Base-by-base conservation (phyloP, 2,329 filamentous ascomycete species). In the Lasiodiplodia gonubiensis region DNA sequence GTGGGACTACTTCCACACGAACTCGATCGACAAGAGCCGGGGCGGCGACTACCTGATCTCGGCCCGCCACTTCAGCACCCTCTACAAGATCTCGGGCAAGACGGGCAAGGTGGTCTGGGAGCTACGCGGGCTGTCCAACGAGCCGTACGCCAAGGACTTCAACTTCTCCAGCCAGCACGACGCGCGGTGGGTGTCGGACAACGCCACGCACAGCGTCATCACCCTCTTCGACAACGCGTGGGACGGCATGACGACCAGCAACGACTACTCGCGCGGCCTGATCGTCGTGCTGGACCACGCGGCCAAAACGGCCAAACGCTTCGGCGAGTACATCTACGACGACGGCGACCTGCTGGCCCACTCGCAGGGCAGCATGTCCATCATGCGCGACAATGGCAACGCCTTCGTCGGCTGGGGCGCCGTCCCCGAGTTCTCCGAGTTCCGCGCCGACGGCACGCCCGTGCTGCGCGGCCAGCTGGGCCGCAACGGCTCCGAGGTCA, bases 371-470 rank as follows among this genome's bases (percentile, higher is more conserved):
- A 83, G 80, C 68, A 82, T 84, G 27, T 86, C 89, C 69, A 70
- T 86, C 10, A 33, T 33, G 30, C 79, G 89, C 0, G 80, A 83
- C 0, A 83, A 83, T 61, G 84, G 84, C 37, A 84, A 86, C 68
- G 81, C 81, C 10, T 76, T 88, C 48, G 81, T 88, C 33, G 85
- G 85, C 70, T 89, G 86, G 86, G 86, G 86, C 6, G 75, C 80
- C 66, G 72, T 75, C 27, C 72, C 74, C 2, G 75, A 80, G 46
- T 77, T 80, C 23, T 81, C 81, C 8, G 81, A 84, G 63, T 33
- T 33, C 30, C 7, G 7, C 30, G 10, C 7, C 7, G 30, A 33
- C 30, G 30, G 30, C 30, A 8, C 30, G 1, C 30, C 30, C 30
- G 30, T 33, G 30, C 30, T 33, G 30, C 30, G 30, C 30, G 30